Conservation (phyloP, 352 stramenopile species). For the Pythium periplocum region DNA sequence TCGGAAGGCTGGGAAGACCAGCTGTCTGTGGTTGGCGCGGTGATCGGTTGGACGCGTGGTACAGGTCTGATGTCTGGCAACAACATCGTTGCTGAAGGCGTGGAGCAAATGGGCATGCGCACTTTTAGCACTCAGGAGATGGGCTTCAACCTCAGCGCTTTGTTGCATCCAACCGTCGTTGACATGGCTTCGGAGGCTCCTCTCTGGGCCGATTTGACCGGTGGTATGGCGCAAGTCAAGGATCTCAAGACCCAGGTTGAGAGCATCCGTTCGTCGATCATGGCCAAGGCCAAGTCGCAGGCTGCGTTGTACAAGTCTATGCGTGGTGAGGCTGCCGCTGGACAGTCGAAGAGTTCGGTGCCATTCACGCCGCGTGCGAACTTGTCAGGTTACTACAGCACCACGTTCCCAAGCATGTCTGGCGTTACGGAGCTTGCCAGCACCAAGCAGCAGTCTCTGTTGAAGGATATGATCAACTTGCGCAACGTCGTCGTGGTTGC, state of each 20-base stretch:
- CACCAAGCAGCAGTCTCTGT: slow-evolving; percentile 31
- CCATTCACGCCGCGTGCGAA: slow-evolving; percentile 48
- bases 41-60: slow-evolving; percentile 86
- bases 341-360: slow-evolving; percentile 3
- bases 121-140: slow-evolving; percentile 87
- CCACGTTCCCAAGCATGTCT: slow-evolving; percentile 57
- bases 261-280: slow-evolving; percentile 42
- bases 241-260: slow-evolving; percentile 70
- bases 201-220: slow-evolving; percentile 76
- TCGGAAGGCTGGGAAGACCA: slow-evolving; percentile 85
- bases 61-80: slow-evolving; percentile 88
- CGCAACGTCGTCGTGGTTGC: slow-evolving; percentile 80
- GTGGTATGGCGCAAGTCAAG: slow-evolving; percentile 70
- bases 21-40: slow-evolving; percentile 74
- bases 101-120: slow-evolving; percentile 77
- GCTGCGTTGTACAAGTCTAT: slow-evolving; percentile 23
- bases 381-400: slow-evolving; percentile 71
- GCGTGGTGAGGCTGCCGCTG: slow-evolving; percentile 17
- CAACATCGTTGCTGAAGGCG: slow-evolving; percentile 74
- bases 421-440: slow-evolving; percentile 26
- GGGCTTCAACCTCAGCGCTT: slow-evolving; percentile 83
- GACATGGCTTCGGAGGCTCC: slow-evolving; percentile 63
- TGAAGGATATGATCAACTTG: slow-evolving; percentile 77
- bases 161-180: slow-evolving; percentile 80
- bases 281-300: slow-evolving; percentile 54